phyloP scores from a whole-genome alignment of 257 asterid species.

The Solanum medicagineum region DNA sequence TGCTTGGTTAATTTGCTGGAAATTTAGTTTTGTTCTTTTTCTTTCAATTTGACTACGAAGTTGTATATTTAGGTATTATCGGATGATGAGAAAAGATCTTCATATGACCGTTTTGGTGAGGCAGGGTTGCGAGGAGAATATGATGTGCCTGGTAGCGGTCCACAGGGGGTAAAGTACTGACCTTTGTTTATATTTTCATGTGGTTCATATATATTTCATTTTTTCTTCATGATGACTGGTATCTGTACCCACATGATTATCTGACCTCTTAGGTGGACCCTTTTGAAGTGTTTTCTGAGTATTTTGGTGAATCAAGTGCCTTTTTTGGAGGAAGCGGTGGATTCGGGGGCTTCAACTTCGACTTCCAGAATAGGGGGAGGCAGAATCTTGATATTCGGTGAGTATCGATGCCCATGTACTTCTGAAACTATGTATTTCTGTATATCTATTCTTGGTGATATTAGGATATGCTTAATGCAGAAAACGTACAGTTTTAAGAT shows the following conservation, averaged over 20 bases:
- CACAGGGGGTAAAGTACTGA: constrained; percentile 36
- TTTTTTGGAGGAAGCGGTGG: constrained; percentile 59
- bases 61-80: constrained; percentile 59
- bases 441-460: not conserved
- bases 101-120: constrained; percentile 86
- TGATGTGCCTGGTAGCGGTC: constrained; percentile 40
- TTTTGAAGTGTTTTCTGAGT: constrained; percentile 59
- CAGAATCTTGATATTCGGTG: constrained; percentile 83
- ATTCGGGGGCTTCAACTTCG: constrained; percentile 43
- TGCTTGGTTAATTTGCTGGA: not conserved
- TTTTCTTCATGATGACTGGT: not conserved
- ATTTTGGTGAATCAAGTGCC: constrained; percentile 57
- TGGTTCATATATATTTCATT: not conserved
- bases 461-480: not conserved
- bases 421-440: not conserved
- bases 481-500: not conserved
- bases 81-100: constrained; percentile 72
- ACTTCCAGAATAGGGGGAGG: constrained; percentile 31
- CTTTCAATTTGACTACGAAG: not conserved
- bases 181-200: not conserved
- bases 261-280: constrained; percentile 59
- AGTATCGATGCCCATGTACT: not conserved
- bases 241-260: not conserved
- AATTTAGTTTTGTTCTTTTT: not conserved
- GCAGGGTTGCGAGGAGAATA: constrained; percentile 72